Base-by-base conservation (phyloP, 2,329 filamentous ascomycete genomes). In the Gyromitra esculenta region DNA sequence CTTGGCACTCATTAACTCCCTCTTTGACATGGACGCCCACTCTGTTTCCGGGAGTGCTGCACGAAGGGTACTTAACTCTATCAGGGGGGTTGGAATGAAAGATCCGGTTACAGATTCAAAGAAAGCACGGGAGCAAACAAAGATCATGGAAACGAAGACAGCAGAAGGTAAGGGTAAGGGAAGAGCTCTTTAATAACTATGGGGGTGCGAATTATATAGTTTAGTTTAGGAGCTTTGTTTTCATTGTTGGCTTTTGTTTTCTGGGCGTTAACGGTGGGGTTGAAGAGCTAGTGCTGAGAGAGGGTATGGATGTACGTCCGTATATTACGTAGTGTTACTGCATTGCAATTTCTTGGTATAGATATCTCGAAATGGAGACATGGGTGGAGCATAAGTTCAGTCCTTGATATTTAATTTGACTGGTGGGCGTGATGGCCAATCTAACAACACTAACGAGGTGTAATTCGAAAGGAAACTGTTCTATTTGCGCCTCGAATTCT, bases 11-110 rank as follows among this genome's bases (percentile, higher is more conserved):
- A 89, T 94, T 18, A 93, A 94, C 72, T 88, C 89, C 7, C 89
- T 96, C 1, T 93, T 95, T 81, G 92, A 96, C 85, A 85, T 87
- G 35, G 88, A 91, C 71, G 90, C 91, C 0, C 85, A 85, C 67
- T 90, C 91, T 0, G 87, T 96, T 15, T 88, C 88, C 68, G 91
- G 92, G 77, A 86, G 85, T 0, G 86, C 87, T 60, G 88, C 92
- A 82, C 87, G 93, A 65, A 95, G 93, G 85, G 89, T 88, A 0
- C 84, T 96, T 78, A 89, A 90, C 65, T 92, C 92, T 87, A 83
- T 94, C 52, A 86, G 91, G 69, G 93, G 93, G 0, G 91, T 94
- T 80, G 92, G 92, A 0, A 94, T 89, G 85, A 87, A 87, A 66
- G 92, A 96, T 48, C 77, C 82, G 90, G 90, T 85, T 86, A 86